phyloP scores from a whole-genome alignment of 2,329 filamentous ascomycete genomes.

The Ophiosphaerella herpotricha region DNA sequence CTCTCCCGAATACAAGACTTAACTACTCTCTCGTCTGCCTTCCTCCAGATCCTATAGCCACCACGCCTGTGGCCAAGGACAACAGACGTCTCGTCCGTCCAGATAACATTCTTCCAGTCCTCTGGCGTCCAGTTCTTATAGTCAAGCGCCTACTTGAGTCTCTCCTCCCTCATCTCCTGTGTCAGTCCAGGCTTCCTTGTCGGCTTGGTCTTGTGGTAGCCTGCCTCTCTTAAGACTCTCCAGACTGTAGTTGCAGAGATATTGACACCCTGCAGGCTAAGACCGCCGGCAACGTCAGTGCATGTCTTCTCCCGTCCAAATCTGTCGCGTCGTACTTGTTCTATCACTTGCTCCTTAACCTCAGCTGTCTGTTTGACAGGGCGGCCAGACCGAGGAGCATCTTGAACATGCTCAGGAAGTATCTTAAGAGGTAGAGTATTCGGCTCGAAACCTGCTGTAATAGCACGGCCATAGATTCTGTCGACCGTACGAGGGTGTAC shows the following conservation, averaged over 20 bases:
- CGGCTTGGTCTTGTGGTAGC: no score
- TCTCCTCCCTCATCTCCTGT: no score
- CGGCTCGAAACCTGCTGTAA: conserved; percentile 4
- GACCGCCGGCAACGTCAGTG: background rate
- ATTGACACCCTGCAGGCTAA: background rate
- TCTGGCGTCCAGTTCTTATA: background rate
- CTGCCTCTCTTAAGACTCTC: background rate
- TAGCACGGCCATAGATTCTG: background rate
- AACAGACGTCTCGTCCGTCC: background rate
- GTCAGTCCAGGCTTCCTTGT: no score
- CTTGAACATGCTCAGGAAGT: conserved; percentile 4
- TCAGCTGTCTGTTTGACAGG: conserved; percentile 7
- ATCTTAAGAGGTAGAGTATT: conserved; percentile 7
- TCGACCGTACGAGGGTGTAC: background rate
- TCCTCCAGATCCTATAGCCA: conserved; percentile 9
- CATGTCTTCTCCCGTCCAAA: conserved; percentile 10
- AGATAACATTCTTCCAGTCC: conserved; percentile 18
- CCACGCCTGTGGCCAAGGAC: conserved; percentile 1
- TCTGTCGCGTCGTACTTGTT: conserved; percentile 8
- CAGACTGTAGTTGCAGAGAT: background rate
- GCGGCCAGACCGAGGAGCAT: conserved; percentile 4
- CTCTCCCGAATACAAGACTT: conserved; percentile 10
- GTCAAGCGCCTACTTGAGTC: no score
- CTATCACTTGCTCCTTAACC: background rate
- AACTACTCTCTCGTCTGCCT: conserved; percentile 7